phyloP scores from a whole-genome alignment of 768 basidiomycete species.

The Pleurotus giganteus region DNA sequence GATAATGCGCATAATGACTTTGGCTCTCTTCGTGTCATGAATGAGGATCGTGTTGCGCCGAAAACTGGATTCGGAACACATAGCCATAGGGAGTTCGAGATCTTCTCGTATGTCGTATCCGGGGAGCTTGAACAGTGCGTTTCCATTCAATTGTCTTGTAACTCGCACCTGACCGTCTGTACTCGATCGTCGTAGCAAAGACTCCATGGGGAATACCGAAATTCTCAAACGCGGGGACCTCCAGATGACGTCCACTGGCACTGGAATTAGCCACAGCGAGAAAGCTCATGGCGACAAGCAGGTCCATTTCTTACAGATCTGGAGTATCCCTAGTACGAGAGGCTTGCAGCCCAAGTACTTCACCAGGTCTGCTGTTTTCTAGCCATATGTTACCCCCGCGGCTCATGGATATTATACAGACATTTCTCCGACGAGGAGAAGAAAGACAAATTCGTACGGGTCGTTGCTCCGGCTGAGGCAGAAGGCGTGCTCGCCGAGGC shows the following conservation, averaged over 20 bases:
- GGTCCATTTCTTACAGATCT: conserved; percentile 55
- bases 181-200: conserved; percentile 50
- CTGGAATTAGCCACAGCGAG: conserved; percentile 83
- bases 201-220: conserved; percentile 91
- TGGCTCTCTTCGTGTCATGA: conserved; percentile 83
- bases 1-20: conserved; percentile 56
- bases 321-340: conserved; percentile 40
- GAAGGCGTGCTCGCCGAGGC: conserved; percentile 52
- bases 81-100: conserved; percentile 83
- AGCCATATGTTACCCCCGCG: neutral
- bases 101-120: conserved; percentile 83
- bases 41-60: conserved; percentile 85
- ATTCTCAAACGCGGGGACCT: conserved; percentile 85
- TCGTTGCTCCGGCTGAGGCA: conserved; percentile 73
- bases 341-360: conserved; percentile 77
- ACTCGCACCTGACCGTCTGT: neutral
- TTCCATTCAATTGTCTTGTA: neutral
- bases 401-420: neutral
- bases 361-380: conserved; percentile 45
- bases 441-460: conserved; percentile 60
- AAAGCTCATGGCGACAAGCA: conserved; percentile 39
- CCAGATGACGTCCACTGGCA: conserved; percentile 91
- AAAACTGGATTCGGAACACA: conserved; percentile 84
- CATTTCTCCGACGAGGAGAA: conserved; percentile 85
- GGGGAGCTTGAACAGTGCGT: conserved; percentile 82